Conservation (phyloP, 1,139 yeast genomes). For the Pichia sp. region DNA sequence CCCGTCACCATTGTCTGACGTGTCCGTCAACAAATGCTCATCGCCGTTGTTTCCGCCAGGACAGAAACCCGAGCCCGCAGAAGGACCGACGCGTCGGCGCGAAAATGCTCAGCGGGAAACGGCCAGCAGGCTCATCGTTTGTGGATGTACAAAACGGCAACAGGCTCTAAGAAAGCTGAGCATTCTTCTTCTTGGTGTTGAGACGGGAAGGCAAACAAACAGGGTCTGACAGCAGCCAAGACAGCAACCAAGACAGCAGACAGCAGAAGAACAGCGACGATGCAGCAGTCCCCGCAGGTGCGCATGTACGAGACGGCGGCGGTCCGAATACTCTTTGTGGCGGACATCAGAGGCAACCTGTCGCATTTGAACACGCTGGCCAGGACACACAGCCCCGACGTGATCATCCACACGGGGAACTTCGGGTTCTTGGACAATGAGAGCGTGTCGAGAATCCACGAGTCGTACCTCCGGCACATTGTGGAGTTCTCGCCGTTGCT, state of each 20-base stretch:
- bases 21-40: too few relatives aligned
- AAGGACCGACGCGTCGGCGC: too few relatives aligned
- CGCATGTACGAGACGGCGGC: slow-evolving; percentile 17
- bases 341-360: slow-evolving; percentile 53
- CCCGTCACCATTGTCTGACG: too few relatives aligned
- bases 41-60: too few relatives aligned
- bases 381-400: slow-evolving; percentile 40
- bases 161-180: too few relatives aligned
- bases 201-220: too few relatives aligned
- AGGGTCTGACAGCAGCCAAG: background rate
- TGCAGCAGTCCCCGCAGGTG: background rate
- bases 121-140: too few relatives aligned
- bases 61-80: too few relatives aligned
- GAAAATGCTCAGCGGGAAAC: too few relatives aligned
- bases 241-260: background rate
- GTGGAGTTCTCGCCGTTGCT: slow-evolving; percentile 65
- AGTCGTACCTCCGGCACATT: slow-evolving; percentile 55
- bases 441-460: slow-evolving; percentile 53
- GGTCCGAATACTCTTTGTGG: slow-evolving; percentile 42
- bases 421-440: slow-evolving; percentile 70
- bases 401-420: slow-evolving; percentile 70
- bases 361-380: slow-evolving; percentile 47
- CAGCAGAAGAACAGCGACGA: background rate
- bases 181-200: too few relatives aligned
- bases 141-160: too few relatives aligned